Percentiles rank a stretch among this genome's conserved stretches.
phyloP scores from a whole-genome alignment of 1,284 basidiomycete species.

The Xerocomus nothofagi region DNA sequence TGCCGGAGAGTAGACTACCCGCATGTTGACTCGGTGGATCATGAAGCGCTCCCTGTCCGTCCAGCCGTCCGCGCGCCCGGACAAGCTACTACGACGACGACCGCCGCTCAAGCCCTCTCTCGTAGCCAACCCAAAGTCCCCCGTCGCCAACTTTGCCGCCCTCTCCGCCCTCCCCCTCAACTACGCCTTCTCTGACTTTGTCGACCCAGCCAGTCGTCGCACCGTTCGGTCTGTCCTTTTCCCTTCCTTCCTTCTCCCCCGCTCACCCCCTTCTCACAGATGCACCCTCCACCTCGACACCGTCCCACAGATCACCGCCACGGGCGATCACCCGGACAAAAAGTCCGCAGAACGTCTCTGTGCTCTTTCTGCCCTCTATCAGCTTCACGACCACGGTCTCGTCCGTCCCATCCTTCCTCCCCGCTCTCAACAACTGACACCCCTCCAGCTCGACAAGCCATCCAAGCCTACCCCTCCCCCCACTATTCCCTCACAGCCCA shows the following conservation, averaged over 20 bases:
- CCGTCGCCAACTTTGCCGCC: constrained; percentile 41
- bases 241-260: background rate
- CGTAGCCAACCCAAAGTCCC: constrained; percentile 45
- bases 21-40: background rate
- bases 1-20: constrained; percentile 23
- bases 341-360: constrained; percentile 79
- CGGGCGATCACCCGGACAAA: constrained; percentile 64
- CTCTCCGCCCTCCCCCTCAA: constrained; percentile 12
- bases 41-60: constrained; percentile 6
- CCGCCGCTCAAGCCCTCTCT: constrained; percentile 34
- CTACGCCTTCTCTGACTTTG: constrained; percentile 16
- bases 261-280: constrained; percentile 37
- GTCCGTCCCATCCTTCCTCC: constrained; percentile 38
- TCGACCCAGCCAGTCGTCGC: constrained; percentile 18
- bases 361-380: constrained; percentile 69
- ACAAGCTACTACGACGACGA: too few relatives aligned
- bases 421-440: background rate
- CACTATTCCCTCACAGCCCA: constrained; percentile 25
- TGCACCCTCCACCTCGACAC: constrained; percentile 47
- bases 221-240: constrained; percentile 26
- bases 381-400: constrained; percentile 60
- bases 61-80: too few relatives aligned
- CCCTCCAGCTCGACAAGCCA: constrained; percentile 29
- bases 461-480: constrained; percentile 23
- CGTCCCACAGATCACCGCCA: constrained; percentile 46